These are phyloP conservation scores for Ensete glaucum DNA, from an alignment of 176 grass and related monocot genomes.

Conservation along the genomic window DNA sequence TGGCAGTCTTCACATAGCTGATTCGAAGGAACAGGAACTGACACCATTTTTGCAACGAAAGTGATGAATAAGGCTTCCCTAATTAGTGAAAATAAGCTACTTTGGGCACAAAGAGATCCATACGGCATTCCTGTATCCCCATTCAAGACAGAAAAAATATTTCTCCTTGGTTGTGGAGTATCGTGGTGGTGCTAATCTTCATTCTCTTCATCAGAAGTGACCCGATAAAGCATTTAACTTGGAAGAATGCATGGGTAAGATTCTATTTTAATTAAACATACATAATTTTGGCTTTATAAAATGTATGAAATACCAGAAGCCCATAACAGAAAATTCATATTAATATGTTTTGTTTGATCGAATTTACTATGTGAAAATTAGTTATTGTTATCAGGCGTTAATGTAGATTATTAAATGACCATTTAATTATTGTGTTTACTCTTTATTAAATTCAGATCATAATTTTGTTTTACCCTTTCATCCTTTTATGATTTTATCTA, in stretches of 20 bases:
- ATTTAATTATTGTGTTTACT: not conserved
- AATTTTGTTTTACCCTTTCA: not conserved
- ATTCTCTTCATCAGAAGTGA: slow-evolving; percentile 8
- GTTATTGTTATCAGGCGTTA: no score
- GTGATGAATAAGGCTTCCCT: slow-evolving; percentile 15
- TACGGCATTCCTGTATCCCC: slow-evolving; percentile 2
- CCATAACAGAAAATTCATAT: not conserved
- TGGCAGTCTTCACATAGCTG: slow-evolving; percentile 8
- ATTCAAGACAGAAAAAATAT: slow-evolving; percentile 18
- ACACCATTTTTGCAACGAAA: slow-evolving; percentile 8
- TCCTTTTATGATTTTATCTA: no score
- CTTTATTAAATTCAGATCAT: not conserved
- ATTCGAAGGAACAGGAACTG: slow-evolving; percentile 6
- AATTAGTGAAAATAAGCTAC: slow-evolving; percentile 8
- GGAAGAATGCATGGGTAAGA: slow-evolving; percentile 1
- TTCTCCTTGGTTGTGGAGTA: slow-evolving; percentile 14
- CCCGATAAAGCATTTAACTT: not conserved
- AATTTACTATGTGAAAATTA: not conserved
- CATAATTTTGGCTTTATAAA: no score
- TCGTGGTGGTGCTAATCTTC: slow-evolving; percentile 1
- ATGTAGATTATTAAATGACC: not conserved
- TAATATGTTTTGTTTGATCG: not conserved
- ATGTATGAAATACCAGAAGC: no score
- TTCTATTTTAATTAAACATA: not conserved
- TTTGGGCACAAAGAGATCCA: slow-evolving; percentile 14